phyloP scores from a whole-genome alignment of 176 grass and related monocot species.

The Saccharum spontaneum region DNA sequence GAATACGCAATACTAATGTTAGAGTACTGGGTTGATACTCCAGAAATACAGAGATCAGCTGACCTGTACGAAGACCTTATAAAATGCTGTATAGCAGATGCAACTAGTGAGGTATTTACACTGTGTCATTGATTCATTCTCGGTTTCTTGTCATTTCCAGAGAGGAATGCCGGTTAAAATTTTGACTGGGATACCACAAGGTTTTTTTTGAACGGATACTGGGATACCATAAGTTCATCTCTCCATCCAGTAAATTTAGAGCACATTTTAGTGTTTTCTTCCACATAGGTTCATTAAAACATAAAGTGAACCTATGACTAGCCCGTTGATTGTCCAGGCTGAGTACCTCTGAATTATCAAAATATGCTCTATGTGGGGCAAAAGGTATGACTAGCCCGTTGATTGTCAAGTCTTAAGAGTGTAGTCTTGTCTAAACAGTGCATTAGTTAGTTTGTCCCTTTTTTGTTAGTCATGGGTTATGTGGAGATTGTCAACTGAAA shows the following conservation, averaged over 20 bases:
- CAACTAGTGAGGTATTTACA: constrained; percentile 77
- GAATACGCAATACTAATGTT: constrained; percentile 89
- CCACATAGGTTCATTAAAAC: constrained; percentile 5
- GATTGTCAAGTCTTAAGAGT: background rate
- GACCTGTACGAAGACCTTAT: constrained; percentile 86
- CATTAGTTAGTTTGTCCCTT: background rate
- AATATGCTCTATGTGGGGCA: background rate
- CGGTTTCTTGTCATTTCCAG: background rate
- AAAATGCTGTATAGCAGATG: constrained; percentile 85
- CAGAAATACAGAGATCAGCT: constrained; percentile 81
- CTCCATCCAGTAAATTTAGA: background rate
- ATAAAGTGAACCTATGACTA: background rate
- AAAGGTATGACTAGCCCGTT: background rate
- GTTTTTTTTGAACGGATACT: too few relatives aligned
- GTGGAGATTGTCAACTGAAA: background rate
- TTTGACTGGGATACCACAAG: background rate
- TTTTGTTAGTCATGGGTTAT: background rate
- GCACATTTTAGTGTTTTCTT: background rate
- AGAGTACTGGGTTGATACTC: constrained; percentile 85
- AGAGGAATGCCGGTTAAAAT: background rate
- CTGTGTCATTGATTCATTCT: background rate
- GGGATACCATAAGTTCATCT: background rate
- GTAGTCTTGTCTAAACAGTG: background rate
- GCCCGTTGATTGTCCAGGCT: background rate
- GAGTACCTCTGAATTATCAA: background rate